phyloP scores from a whole-genome alignment of 805 yeast genomes.

The Wickerhamiella kurtzmanii region DNA sequence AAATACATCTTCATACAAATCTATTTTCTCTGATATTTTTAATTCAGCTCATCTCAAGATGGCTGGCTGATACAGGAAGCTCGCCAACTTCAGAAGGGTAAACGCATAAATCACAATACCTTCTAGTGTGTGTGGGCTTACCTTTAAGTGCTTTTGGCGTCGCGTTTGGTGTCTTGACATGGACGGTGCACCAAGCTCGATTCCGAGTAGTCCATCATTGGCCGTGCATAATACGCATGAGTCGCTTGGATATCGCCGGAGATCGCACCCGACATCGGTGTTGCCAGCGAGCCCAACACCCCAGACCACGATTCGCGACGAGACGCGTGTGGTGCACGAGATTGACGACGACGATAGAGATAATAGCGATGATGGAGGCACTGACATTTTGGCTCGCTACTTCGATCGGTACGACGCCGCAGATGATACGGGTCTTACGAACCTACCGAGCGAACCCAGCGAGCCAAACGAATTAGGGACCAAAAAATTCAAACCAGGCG shows the following conservation, averaged over 20 bases:
- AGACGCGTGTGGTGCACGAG: not conserved
- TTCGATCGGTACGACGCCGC: not conserved
- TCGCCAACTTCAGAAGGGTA: no score
- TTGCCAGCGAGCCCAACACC: not conserved
- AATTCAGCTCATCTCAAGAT: no score
- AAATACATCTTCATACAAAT: no score
- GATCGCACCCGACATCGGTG: not conserved
- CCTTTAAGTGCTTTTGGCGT: no score
- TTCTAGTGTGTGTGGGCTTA: no score
- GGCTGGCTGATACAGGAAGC: no score
- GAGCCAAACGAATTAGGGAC: not conserved
- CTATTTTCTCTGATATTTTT: no score
- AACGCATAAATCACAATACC: no score
- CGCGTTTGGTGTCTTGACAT: not conserved
- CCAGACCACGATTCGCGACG: not conserved
- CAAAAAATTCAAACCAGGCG: not conserved
- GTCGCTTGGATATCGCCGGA: conserved; percentile 7
- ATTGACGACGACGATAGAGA: not conserved
- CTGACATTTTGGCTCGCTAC: not conserved
- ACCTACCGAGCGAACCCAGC: not conserved
- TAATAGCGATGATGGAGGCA: not conserved
- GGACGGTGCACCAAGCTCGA: conserved; percentile 9
- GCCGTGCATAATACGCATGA: conserved; percentile 9
- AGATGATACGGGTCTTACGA: not conserved
- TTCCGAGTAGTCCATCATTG: conserved; percentile 4